Conservation (phyloP, 2,329 filamentous ascomycete species). For the Epichloe uncinata region DNA sequence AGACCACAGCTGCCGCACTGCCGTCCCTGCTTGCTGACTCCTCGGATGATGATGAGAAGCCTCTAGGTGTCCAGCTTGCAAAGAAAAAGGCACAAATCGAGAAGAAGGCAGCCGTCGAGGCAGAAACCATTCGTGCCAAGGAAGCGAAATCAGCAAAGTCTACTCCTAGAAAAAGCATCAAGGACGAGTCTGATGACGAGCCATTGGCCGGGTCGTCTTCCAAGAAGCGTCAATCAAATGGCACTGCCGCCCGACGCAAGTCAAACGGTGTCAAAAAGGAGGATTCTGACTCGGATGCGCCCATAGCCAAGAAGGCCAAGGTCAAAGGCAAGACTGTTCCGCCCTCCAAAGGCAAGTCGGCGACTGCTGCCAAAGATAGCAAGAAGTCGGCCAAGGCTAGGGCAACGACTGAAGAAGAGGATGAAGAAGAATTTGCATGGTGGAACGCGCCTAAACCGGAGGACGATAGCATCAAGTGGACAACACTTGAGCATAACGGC, state of each 20-base stretch:
- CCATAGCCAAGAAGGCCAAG: conserved; percentile 43
- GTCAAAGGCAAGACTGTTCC: conserved; percentile 22
- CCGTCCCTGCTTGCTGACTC: conserved; percentile 32
- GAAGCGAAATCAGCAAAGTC: conserved; percentile 41
- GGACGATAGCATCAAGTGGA: conserved; percentile 92
- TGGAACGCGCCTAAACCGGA: conserved; percentile 86
- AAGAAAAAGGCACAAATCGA: conserved; percentile 76
- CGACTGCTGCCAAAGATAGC: conserved; percentile 24
- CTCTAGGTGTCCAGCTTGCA: conserved; percentile 53
- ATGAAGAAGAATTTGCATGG: conserved; percentile 60
- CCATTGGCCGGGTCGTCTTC: conserved; percentile 39
- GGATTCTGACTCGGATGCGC: conserved; percentile 58
- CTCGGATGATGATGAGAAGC: conserved; percentile 51
- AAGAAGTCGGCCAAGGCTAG: conserved; percentile 38
- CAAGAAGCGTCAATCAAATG: conserved; percentile 44
- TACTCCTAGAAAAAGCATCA: conserved; percentile 37
- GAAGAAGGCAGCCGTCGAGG: conserved; percentile 56
- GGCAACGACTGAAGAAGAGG: conserved; percentile 53
- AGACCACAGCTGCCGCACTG: conserved; percentile 37
- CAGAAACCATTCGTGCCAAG: conserved; percentile 39
- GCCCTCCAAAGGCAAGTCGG: conserved; percentile 31
- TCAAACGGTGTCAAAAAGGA: conserved; percentile 65
- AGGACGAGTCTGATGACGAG: conserved; percentile 51
- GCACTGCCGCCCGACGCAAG: conserved; percentile 48
- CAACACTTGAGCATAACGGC: conserved; percentile 84